Evolutionary conservation across 2,329 filamentous ascomycete genomes (phyloP).

Genomic region (Colletotrichum cereale): DNA sequence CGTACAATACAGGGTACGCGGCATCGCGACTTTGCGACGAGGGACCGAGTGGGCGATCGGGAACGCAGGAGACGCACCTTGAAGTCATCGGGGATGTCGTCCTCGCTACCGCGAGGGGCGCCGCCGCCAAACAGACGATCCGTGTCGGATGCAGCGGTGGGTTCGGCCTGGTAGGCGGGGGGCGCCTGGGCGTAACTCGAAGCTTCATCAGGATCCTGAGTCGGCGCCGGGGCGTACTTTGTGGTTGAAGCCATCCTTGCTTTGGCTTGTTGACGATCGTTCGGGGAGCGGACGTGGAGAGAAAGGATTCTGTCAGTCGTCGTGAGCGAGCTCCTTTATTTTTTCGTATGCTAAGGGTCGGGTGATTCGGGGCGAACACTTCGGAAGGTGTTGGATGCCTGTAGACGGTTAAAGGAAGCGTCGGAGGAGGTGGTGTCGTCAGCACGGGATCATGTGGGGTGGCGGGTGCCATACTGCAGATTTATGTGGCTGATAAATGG

Average conservation of each 20-base stretch:
- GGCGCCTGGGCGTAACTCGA: constrained; percentile 79
- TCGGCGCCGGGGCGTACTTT: constrained; percentile 86
- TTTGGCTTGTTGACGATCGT: neutral
- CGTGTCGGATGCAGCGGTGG: constrained; percentile 63
- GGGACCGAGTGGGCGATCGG: neutral
- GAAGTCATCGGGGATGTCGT: constrained; percentile 97
- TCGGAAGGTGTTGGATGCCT: constrained; percentile 35
- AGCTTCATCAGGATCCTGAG: constrained; percentile 88
- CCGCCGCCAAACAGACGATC: constrained; percentile 73
- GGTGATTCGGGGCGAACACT: neutral
- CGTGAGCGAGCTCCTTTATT: neutral
- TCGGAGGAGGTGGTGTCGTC: constrained; percentile 33
- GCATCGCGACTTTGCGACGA: neutral
- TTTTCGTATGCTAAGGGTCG: neutral
- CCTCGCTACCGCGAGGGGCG: constrained; percentile 81
- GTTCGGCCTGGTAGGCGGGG: constrained; percentile 77
- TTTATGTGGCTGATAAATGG: neutral
- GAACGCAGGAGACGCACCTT: constrained; percentile 69
- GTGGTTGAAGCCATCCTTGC: constrained; percentile 76
- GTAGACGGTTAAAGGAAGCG: neutral
- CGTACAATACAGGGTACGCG: neutral
- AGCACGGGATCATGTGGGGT: constrained; percentile 37
- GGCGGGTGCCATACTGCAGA: constrained; percentile 9
- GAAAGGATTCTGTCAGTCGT: neutral
- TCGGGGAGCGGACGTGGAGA: neutral